Evolutionary conservation across 768 basidiomycete genomes (phyloP), one percentile per base, ranked within the genome.

Genomic region (Suillus americanus): DNA sequence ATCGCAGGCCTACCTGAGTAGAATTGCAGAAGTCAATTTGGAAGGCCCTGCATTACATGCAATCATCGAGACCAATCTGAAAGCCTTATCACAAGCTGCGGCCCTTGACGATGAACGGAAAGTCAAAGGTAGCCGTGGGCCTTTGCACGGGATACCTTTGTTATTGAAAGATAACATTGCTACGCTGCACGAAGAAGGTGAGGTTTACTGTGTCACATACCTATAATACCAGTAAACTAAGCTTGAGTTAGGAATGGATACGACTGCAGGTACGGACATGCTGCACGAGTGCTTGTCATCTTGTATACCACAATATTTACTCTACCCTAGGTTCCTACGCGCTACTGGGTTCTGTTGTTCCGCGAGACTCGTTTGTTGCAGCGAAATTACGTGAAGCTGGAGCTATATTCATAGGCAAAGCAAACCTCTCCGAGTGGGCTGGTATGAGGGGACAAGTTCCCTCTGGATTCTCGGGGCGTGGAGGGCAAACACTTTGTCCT

Each of bases 11-110:
- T 89, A 90, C 71, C 79, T 89, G 67, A 82, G 84, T 12, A 81
- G 88, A 1, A 88, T 89, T 38, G 84, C 86, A 13, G 87, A 89
- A 68, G 89, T 89, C n/a, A 89, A 89, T 69, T 65, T 83, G 30
- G 75, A 85, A 64, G 87, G 88, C 1, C 81, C 86, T 10, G 76
- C 74, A 46, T 76, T 89, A 23, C 85, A 84, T 6, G 87, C 88
- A 5, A 80, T 90, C 18, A 77, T 89, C 40, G 89, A 90, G 71
- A 77, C 78, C 7, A 90, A 86, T 65, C 85, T 85, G 0, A 80
- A 78, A 9, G 87, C 85, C 8, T 73, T 89, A n/a, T 65, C 59
- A 14, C 80, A 84, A 65, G 89, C 89, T 9, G 83, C 81, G 4
- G 76, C 69, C 0, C 75, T 86, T 38, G 87, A 87, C 65, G 62